Conservation (phyloP, 108 stramenopile genomes). For the Stephanodiscus minutulus region DNA sequence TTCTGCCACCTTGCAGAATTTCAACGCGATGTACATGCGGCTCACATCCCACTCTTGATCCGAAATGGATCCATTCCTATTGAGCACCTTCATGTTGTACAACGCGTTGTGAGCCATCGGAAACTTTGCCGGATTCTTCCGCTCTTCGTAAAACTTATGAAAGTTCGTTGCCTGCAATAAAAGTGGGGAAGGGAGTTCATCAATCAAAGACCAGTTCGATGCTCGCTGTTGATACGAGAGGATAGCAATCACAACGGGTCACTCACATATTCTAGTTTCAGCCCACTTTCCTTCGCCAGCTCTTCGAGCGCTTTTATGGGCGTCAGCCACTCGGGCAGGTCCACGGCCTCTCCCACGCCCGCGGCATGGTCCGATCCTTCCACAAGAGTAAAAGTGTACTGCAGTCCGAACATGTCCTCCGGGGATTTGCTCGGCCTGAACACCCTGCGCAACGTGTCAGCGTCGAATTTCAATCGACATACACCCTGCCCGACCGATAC, state of each 20-base stretch:
- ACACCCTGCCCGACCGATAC: conserved; percentile 72
- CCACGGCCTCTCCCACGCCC: conserved; percentile 84
- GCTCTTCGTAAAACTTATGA: conserved; percentile 76
- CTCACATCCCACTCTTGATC: conserved; percentile 87
- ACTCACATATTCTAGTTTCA: conserved; percentile 70
- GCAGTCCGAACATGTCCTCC: conserved; percentile 81
- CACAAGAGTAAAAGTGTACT: conserved; percentile 86
- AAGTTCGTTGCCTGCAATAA: conserved; percentile 61
- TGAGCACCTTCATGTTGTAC: conserved; percentile 89
- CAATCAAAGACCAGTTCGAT: background rate
- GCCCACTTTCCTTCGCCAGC: conserved; percentile 72
- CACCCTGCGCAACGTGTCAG: conserved; percentile 58
- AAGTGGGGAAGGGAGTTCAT: background rate
- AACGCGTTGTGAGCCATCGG: conserved; percentile 66
- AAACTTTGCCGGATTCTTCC: conserved; percentile 59
- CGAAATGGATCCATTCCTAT: conserved; percentile 73
- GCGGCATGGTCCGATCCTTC: conserved; percentile 81
- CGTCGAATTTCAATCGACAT: conserved; percentile 73
- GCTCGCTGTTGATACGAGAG: background rate
- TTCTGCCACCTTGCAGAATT: conserved; percentile 88
- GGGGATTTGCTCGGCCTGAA: conserved; percentile 42
- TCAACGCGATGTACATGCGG: conserved; percentile 82
- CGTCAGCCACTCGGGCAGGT: conserved; percentile 88
- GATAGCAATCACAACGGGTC: background rate
- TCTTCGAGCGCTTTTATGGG: conserved; percentile 70